Conservation (phyloP, 495 filamentous ascomycete species). For the Margaritispora aquatica region DNA sequence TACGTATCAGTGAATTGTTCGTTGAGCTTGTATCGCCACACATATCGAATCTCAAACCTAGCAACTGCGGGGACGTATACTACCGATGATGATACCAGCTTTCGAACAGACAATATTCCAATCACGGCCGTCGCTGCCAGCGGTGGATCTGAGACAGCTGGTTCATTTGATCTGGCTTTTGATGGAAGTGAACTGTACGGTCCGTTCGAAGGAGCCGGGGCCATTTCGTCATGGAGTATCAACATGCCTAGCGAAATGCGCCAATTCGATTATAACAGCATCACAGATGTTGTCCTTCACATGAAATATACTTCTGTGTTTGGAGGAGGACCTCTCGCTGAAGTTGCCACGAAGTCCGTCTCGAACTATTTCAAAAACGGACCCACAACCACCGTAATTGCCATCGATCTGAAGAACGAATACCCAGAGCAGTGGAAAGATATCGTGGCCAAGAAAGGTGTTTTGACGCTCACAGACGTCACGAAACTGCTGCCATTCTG, state of each 20-base stretch:
- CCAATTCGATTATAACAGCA: slow-evolving; percentile 12
- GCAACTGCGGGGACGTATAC: not conserved
- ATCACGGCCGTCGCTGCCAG: slow-evolving; percentile 20
- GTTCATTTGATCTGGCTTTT: slow-evolving; percentile 17
- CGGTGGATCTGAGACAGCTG: slow-evolving; percentile 14
- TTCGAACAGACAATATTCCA: slow-evolving; percentile 1
- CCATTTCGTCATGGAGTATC: slow-evolving; percentile 19
- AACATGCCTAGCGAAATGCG: slow-evolving; percentile 6
- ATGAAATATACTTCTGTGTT: no score
- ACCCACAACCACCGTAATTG: no score
- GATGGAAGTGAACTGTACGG: slow-evolving; percentile 18
- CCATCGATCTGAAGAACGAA: no score
- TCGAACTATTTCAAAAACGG: no score
- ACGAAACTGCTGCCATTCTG: no score
- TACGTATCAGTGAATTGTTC: slow-evolving; percentile 16
- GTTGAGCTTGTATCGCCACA: slow-evolving; percentile 6
- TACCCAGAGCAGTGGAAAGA: no score
- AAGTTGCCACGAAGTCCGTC: no score
- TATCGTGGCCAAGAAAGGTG: no score
- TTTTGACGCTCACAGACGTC: no score
- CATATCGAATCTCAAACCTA: slow-evolving; percentile 8
- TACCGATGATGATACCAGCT: not conserved
- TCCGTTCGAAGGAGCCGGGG: slow-evolving; percentile 28
- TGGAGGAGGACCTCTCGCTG: no score
- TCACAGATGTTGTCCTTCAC: no score